These are phyloP conservation scores for Pleurotus sapidus DNA, from an alignment of 768 basidiomycete genomes.

Conservation along the genomic window DNA sequence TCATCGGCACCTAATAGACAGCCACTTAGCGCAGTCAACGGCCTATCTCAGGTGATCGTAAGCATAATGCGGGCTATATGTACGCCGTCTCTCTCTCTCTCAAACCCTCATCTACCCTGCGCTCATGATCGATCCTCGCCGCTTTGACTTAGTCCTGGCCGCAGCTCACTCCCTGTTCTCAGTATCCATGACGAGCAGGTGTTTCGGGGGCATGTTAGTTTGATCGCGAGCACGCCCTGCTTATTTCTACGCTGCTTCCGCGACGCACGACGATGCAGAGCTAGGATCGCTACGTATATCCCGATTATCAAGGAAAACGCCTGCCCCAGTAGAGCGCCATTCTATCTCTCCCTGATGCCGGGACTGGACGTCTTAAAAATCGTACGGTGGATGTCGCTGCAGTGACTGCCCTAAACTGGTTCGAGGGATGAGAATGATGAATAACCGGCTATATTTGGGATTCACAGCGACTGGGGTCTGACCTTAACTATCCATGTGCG, in stretches of 20 bases:
- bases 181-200: neutral
- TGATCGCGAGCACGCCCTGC: neutral
- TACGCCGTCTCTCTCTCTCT: too few species aligned
- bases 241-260: neutral
- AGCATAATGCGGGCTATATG: neutral
- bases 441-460: too few species aligned
- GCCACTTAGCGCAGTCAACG: constrained; percentile 1
- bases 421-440: too few species aligned
- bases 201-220: neutral
- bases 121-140: neutral
- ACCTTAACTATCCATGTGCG: too few species aligned
- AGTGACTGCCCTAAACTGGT: too few species aligned
- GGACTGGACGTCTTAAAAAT: too few species aligned
- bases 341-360: too few species aligned
- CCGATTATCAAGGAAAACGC: too few species aligned
- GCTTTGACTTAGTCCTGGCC: neutral
- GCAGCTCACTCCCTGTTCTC: neutral
- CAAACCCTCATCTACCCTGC: too few species aligned
- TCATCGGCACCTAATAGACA: neutral
- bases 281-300: neutral
- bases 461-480: too few species aligned
- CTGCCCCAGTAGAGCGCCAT: too few species aligned
- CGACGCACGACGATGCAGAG: neutral
- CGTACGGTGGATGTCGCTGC: too few species aligned
- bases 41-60: neutral